These are phyloP conservation scores for Rosa hybrid DNA, from an alignment of 331 rosid species.

Conservation along the genomic window DNA sequence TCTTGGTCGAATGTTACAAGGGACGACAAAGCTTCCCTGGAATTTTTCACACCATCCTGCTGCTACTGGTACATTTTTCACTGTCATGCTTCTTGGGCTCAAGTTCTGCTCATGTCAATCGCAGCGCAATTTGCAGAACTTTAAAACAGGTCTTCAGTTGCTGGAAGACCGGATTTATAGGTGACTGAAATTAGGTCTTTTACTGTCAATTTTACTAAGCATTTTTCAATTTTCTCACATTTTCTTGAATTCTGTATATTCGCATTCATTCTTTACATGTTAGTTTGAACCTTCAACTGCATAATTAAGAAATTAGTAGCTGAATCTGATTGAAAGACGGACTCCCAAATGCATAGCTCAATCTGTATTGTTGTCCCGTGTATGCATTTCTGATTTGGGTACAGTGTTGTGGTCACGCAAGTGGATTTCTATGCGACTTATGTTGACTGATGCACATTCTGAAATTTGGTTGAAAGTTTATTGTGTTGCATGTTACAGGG, in stretches of 20 bases:
- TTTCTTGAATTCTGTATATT: background rate
- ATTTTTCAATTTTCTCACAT: background rate
- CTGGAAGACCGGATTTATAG: constrained; percentile 91
- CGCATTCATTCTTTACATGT: background rate
- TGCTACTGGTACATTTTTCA: constrained; percentile 92
- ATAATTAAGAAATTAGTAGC: background rate
- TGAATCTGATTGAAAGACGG: background rate
- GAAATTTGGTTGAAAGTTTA: constrained; percentile 31
- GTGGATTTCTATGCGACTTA: constrained; percentile 24
- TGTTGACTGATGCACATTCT: constrained; percentile 15
- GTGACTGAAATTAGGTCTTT: constrained; percentile 42
- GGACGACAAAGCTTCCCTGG: constrained; percentile 88
- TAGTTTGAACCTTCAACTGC: background rate
- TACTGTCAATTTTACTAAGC: constrained; percentile 8
- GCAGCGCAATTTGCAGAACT: constrained; percentile 83
- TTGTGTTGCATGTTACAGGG: constrained; percentile 56
- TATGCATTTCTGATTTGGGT: constrained; percentile 5
- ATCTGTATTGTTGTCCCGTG: background rate
- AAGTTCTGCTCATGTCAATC: constrained; percentile 94
- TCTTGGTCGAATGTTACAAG: constrained; percentile 93
- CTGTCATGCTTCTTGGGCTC: constrained; percentile 95
- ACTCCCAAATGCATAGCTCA: background rate
- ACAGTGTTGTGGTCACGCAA: constrained; percentile 20
- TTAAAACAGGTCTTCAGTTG: constrained; percentile 84
- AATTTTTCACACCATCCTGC: constrained; percentile 95